Percentiles rank a stretch among this genome's conserved stretches.
These are phyloP conservation scores for Sphagnum contortum DNA, from an alignment of 225 moss, liverwort and hornwort species.

Conservation along the genomic window DNA sequence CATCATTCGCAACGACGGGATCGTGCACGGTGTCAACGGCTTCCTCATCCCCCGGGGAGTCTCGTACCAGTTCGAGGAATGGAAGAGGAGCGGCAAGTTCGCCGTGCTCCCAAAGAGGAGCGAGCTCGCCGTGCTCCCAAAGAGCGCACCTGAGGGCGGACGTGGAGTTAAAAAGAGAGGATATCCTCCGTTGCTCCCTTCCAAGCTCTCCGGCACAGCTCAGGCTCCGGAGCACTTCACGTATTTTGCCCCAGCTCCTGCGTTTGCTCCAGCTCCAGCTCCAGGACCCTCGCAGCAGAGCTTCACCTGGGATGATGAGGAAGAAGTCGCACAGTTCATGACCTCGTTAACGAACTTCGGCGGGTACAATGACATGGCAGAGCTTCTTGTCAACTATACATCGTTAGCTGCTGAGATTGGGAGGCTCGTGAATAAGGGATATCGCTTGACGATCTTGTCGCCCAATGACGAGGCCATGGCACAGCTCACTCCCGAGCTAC, in stretches of 20 bases:
- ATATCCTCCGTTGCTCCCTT: background rate
- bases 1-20: slow-evolving; percentile 67
- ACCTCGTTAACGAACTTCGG: slow-evolving; percentile 51
- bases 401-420: slow-evolving; percentile 62
- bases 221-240: slow-evolving; percentile 1
- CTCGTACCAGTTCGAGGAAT: slow-evolving; percentile 28
- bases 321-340: slow-evolving; percentile 55
- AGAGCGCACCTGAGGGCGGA: slow-evolving; percentile 20
- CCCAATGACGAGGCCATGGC: slow-evolving; percentile 78
- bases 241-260: slow-evolving; percentile 13
- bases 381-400: slow-evolving; percentile 65
- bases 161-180: background rate
- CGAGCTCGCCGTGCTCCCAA: slow-evolving; percentile 12
- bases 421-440: slow-evolving; percentile 54
- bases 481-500: slow-evolving; percentile 52
- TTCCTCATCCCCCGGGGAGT: slow-evolving; percentile 54
- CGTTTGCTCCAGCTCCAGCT: slow-evolving; percentile 30
- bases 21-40: slow-evolving; percentile 73
- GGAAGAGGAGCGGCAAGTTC: slow-evolving; percentile 21
- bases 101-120: slow-evolving; percentile 4
- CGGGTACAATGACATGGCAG: slow-evolving; percentile 75
- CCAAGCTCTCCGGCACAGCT: slow-evolving; percentile 1
- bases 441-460: slow-evolving; percentile 70
- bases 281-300: slow-evolving; percentile 47
- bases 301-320: slow-evolving; percentile 24